Evolutionary conservation across 2,329 filamentous ascomycete species (phyloP), one percentile per base, ranked within the genome.

Genomic region (Ceratocystis cacaofunesta): DNA sequence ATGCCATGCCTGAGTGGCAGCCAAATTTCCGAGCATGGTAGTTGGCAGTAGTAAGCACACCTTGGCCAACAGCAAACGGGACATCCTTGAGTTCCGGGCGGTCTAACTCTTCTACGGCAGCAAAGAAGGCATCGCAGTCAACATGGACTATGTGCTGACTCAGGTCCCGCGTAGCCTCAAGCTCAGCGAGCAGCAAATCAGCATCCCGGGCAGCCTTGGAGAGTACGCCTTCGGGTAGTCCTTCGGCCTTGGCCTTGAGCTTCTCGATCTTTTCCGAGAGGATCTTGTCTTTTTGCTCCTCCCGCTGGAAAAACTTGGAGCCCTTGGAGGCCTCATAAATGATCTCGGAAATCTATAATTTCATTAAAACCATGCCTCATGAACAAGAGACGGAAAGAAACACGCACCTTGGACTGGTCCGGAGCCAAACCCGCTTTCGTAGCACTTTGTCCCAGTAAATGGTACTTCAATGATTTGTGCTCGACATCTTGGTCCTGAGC

Each of bases 281-380:
- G 57, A 83, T 80, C 71, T 87, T 87, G 77, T 97, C 92, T 70
- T 86, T 87, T 66, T 78, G 81, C 73, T 96, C 88, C 74, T 99
- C 94, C 67, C 92, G 90, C 70, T 87, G 89, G 80, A 97, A 99
- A 77, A 87, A 99, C 74, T 96, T 96, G 70, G 90, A 95, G 61
- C 94, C 94, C 73, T 95, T 96, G 17, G 91, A 96, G 10, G 92
- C 91, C 74, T 95, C 90, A 76, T 96, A 97, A 68, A 99, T 99
- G 70, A 97, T 87, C 71, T 97, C 92, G 1, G 92, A 95, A 62
- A 99, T 91, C 85, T 87, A 32, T 32, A 8, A 10, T 19, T 50
- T 30, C 15, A 32, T 63, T 12, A 22, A 12, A 36, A 19, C 12
- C 55, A 62, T 12, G 28, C 6, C 41, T n/a, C 52, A 19, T 36